These are phyloP conservation scores for Trichoderma semiorbis DNA, from an alignment of 2,329 filamentous ascomycete species.

Conservation along the genomic window DNA sequence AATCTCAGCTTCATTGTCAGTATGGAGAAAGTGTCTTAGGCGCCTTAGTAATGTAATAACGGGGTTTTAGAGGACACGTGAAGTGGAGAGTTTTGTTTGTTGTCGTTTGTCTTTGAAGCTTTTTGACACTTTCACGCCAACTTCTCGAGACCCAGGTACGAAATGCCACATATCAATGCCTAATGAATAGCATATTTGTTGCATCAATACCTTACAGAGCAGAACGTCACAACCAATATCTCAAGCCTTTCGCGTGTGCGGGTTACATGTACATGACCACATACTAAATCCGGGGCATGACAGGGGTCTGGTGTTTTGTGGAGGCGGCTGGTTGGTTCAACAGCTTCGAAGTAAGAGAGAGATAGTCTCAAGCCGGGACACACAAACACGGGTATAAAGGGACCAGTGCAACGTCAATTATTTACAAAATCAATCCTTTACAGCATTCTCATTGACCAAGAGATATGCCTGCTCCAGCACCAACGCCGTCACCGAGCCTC, in stretches of 20 bases:
- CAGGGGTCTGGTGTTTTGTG: background rate
- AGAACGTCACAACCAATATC: background rate
- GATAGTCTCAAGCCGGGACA: background rate
- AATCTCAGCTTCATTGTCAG: background rate
- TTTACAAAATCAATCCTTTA: background rate
- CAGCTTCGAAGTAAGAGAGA: background rate
- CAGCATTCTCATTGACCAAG: background rate
- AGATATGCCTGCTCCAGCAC: background rate
- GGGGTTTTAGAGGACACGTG: background rate
- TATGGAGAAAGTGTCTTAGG: background rate
- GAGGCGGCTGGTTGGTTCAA: background rate
- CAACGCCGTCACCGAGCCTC: slow-evolving; percentile 24
- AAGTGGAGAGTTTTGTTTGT: background rate
- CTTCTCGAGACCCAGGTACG: background rate
- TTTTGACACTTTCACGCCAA: background rate
- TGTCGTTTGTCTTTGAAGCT: background rate
- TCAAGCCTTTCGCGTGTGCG: background rate
- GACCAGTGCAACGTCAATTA: background rate
- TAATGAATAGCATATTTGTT: background rate
- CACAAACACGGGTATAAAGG: background rate
- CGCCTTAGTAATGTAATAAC: background rate
- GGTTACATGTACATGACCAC: background rate
- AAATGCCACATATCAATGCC: background rate
- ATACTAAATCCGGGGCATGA: background rate
- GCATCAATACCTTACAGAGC: background rate